Conservation (phyloP, 768 basidiomycete genomes). For the Leucocoprinus birnbaumii region DNA sequence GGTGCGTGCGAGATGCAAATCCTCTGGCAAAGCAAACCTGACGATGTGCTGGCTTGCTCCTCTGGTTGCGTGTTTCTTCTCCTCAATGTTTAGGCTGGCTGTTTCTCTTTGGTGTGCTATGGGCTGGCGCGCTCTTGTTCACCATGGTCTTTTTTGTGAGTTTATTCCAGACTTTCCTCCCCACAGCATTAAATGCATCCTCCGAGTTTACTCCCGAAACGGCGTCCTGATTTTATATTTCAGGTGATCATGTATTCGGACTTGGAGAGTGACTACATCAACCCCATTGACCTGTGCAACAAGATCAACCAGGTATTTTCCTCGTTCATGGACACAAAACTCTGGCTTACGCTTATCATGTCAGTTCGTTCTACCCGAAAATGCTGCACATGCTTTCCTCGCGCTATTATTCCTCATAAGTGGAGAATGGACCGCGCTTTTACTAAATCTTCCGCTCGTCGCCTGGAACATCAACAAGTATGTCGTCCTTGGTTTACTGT, state of each 20-base stretch:
- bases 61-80: not conserved
- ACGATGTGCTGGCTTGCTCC: not conserved
- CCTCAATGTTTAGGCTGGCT: conserved; percentile 71
- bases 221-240: not conserved
- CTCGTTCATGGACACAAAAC: not conserved
- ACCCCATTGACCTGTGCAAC: conserved; percentile 99
- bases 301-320: conserved; percentile 88
- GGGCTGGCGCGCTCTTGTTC: conserved; percentile 91
- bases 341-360: not conserved
- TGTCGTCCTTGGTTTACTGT: conserved; percentile 21
- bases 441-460: conserved; percentile 85
- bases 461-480: conserved; percentile 94
- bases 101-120: conserved; percentile 92
- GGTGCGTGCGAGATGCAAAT: not conserved
- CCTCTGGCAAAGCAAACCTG: not conserved
- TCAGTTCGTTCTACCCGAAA: conserved; percentile 96
- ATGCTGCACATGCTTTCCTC: conserved; percentile 90
- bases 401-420: conserved; percentile 82
- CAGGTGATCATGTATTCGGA: conserved; percentile 99
- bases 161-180: conserved; percentile 17
- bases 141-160: conserved; percentile 98
- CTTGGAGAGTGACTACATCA: conserved; percentile 98
- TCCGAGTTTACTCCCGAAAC: not conserved
- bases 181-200: not conserved
- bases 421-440: conserved; percentile 90